These are phyloP conservation scores for Beta corolliflora DNA, from an alignment of 179 eudicot genomes.

Conservation along the genomic window DNA sequence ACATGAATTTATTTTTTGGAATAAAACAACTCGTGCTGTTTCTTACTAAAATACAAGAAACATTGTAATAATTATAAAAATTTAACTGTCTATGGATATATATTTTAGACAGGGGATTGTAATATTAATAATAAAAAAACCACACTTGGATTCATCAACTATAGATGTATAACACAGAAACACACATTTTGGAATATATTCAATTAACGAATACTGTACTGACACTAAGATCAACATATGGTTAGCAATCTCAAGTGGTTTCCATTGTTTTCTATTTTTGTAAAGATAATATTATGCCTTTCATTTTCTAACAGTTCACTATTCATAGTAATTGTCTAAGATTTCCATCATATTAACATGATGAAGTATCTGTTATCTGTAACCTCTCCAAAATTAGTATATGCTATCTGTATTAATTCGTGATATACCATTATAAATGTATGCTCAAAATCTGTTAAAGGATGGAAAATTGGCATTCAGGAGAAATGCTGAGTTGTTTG, in stretches of 20 bases:
- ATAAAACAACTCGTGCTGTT: too few relatives aligned
- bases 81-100: not conserved
- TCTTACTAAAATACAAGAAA: not conserved
- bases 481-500: not conserved
- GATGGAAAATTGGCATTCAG: not conserved
- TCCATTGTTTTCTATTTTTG: not conserved
- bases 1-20: too few relatives aligned
- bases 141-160: not conserved
- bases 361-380: too few relatives aligned
- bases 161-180: too few relatives aligned
- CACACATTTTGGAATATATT: too few relatives aligned
- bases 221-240: not conserved
- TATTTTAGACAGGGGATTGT: not conserved
- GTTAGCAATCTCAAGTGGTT: not conserved
- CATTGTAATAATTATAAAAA: not conserved
- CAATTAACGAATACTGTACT: too few relatives aligned
- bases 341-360: too few relatives aligned
- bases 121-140: too few relatives aligned
- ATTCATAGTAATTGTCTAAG: too few relatives aligned
- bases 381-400: too few relatives aligned
- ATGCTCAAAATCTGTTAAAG: not conserved
- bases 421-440: not conserved
- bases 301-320: not conserved
- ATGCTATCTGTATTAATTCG: not conserved
- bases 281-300: too few relatives aligned